These are phyloP conservation scores for Fraxinus platypoda DNA, from an alignment of 305 asterid species.

Conservation along the genomic window DNA sequence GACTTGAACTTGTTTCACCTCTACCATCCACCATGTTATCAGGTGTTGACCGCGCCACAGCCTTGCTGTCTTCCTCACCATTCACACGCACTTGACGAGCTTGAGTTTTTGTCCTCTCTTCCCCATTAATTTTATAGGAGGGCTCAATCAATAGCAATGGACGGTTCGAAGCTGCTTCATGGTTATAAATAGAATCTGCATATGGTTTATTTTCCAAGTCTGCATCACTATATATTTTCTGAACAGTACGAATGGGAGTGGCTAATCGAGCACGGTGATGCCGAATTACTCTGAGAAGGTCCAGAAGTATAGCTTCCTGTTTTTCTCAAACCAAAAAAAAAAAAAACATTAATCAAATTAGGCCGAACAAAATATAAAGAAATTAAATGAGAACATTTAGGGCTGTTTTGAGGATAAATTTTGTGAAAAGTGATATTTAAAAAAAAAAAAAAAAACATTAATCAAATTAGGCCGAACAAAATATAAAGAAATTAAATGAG, in stretches of 20 bases:
- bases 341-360: not conserved
- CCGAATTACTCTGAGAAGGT: slow-evolving; percentile 79
- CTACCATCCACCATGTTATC: slow-evolving; percentile 42
- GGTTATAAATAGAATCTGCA: slow-evolving; percentile 50
- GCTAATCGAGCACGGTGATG: slow-evolving; percentile 97
- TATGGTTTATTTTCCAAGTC: slow-evolving; percentile 63
- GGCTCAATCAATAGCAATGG: slow-evolving; percentile 70
- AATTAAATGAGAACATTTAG: not conserved
- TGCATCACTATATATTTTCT: slow-evolving; percentile 62
- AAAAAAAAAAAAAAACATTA: not conserved
- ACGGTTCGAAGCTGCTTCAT: slow-evolving; percentile 48
- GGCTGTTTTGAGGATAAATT: not conserved
- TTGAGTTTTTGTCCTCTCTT: slow-evolving; percentile 59
- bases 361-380: slow-evolving; percentile 18
- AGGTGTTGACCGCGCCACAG: slow-evolving; percentile 40
- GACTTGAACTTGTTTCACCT: slow-evolving; percentile 33
- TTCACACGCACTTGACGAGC: slow-evolving; percentile 40
- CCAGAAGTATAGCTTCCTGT: slow-evolving; percentile 82
- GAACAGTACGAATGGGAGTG: slow-evolving; percentile 94
- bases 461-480: slow-evolving; percentile 16
- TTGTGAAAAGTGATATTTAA: not conserved
- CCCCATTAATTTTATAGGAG: slow-evolving; percentile 63
- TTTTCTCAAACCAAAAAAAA: slow-evolving; percentile 17
- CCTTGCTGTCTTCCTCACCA: slow-evolving; percentile 55
- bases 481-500: slow-evolving; percentile 10